Base-by-base conservation (phyloP, 2,329 filamentous ascomycete genomes). In the Dactylonectria estremocensis region DNA sequence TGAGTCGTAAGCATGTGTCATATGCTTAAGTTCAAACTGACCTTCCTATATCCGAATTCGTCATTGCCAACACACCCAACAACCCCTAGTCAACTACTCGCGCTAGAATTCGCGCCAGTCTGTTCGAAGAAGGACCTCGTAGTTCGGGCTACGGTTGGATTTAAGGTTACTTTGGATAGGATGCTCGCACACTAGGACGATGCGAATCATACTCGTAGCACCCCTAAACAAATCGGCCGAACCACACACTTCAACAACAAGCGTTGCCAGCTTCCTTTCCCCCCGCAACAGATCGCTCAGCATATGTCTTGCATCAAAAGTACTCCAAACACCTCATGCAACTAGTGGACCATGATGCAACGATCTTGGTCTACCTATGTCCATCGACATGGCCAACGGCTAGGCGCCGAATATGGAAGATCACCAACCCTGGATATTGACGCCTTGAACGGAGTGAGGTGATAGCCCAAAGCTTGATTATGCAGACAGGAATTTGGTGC, bases 131-230 rank as follows among this genome's bases (percentile, higher is more conserved):
- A 46, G 28, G 16, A 22, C 14, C 40, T 18, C 8, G 5, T 62
- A 28, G 33, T 48, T 54, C 35, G 68, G 59, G 59, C 63, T 45
- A 31, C 55, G 49, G 10, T 43, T 24, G 10, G 7, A 46, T 43
- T 24, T 31, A 40, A 58, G 40, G 49, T 59, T 71, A 31, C 16
- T 40, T 40, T n/a, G 22, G 46, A 11, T n/a, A 35, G 46, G 53
- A 52, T 54, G 28, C 53, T 48, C 37, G 28, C 14, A 37, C 31
- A 40, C 33, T 50, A 22, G 22, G n/a, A 48, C 35, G 18, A 54
- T 59, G 54, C 60, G 68, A 18, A 28, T 49, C 16, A 14, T 64
- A 35, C 18, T 20, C 11, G 55, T 58, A 6, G 40, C 35, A n/a
- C 37, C n/a, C 14, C 14, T 35, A 2, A 20, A 7, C 28, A 3